phyloP scores from a whole-genome alignment of 2,329 filamentous ascomycete genomes.

The Diaporthe vaccinii region DNA sequence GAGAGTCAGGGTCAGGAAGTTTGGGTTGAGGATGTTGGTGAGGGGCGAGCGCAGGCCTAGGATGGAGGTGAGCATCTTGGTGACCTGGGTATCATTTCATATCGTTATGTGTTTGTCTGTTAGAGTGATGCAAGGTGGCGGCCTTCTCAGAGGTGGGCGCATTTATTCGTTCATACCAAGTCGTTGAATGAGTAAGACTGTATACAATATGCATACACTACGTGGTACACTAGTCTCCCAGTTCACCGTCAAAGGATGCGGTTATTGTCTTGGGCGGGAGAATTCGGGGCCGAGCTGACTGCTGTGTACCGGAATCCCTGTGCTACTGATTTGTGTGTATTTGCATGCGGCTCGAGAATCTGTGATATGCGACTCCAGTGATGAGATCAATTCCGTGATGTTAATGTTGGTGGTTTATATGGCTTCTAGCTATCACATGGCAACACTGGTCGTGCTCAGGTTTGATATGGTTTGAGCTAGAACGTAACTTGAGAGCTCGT shows the following conservation, averaged over 20 bases:
- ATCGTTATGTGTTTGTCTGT: not conserved
- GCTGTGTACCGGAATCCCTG: not conserved
- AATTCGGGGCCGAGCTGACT: constrained; percentile 3
- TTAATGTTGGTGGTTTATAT: too few species aligned
- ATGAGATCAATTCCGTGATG: not conserved
- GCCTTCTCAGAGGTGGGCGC: not conserved
- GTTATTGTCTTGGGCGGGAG: not conserved
- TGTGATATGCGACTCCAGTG: not conserved
- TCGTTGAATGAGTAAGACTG: not conserved
- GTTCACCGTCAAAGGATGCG: not conserved
- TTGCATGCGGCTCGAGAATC: not conserved
- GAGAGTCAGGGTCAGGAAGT: constrained; percentile 1
- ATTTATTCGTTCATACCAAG: not conserved
- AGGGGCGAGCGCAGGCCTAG: constrained; percentile 5
- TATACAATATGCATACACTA: not conserved
- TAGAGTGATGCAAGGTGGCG: not conserved
- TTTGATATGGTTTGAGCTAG: not conserved
- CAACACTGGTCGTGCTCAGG: not conserved
- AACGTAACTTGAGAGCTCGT: not conserved
- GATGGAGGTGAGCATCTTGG: constrained; percentile 4
- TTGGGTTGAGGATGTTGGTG: not conserved
- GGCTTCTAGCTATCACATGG: not conserved
- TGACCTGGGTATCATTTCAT: not conserved
- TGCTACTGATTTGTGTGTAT: not conserved
- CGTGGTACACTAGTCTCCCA: not conserved